Base-by-base conservation (phyloP, 441 rosid genomes). In the Kokia cookei region DNA sequence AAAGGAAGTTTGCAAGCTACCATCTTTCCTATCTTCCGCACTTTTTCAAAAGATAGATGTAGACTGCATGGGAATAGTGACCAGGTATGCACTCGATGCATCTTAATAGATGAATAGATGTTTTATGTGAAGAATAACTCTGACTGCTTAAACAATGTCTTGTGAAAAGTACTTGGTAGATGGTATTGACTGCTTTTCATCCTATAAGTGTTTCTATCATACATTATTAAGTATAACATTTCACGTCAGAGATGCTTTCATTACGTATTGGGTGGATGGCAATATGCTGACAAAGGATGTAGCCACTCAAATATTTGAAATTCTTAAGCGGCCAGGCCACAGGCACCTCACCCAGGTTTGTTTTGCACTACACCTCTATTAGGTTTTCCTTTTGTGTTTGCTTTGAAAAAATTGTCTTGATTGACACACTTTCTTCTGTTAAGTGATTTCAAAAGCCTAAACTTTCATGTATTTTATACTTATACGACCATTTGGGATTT, bases 1-100 rank as follows among this genome's bases (percentile, higher is more conserved):
- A 2, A 88, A 81, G 80, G 91, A 86, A 81, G 79, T 86, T 55
- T 88, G 94, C 89, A 84, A 81, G 85, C 83, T 90, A 69, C 92
- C 94, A 22, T 85, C 90, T 54, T 90, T 84, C 76, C 82, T 90
- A 58, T 90, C 91, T 72, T 76, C 88, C 35, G 62, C 75, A 32
- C 85, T 90, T 60, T 90, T 88, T 77, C 82, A 75, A 65, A 88
- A 83, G 83, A 84, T 90, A 76, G 94, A 90, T 77, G 62, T 65
- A 3, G 76, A 80, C 24, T 40, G 73, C 69, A 71, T 85, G 0
- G 86, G 89, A 71, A 37, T 81, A 45, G 83, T 86, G 73, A 88
- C 86, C 57, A 86, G 94, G 94, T 88, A 66, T 27, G 4, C 13
- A 1, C 27, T 64, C 64, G 17, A 64, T 22, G 19, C 55, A 26